Evolutionary conservation across 345 rosid genomes (phyloP), one percentile per base, ranked within the genome.

Genomic region (Excoecaria agallocha): DNA sequence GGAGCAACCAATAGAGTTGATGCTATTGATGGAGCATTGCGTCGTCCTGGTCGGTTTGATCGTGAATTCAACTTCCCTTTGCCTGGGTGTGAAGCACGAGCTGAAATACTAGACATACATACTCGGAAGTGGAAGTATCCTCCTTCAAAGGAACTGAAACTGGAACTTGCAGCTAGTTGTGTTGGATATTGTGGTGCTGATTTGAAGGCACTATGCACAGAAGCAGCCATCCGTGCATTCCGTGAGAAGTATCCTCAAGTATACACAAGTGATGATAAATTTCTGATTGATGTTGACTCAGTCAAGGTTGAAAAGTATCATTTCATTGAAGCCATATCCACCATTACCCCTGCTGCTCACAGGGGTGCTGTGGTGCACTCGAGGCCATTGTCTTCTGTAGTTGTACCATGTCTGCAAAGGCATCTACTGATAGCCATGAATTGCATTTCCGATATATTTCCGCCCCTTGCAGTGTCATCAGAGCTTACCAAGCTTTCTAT

Each of bases 111-210:
- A 76, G 90, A 93, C 80, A 95, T 95, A 63, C 99, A 95, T 84
- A 90, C 99, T 81, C 98, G 98, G 46, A 95, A 91, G 81, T 95
- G 99, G 99, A 93, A 85, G 81, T 85, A 85, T 70, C 99, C 99
- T 80, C 99, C 98, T 70, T 82, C 90, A 57, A 85, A 69, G 72
- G 99, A 95, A 79, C 87, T 91, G 55, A 93, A 88, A 83, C 82
- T 74, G 74, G 99, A 93, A 80, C 92, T 95, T 59, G 99, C 99
- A 50, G 96, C 98, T 82, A 91, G 88, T 81, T 95, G 99, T 86
- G 97, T 95, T 19, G 99, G 98, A 74, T 95, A 93, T 79, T 95
- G 99, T 84, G 99, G 99, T 84, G 99, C 99, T 76, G 99, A 95
- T 88, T 82, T 95, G 57, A 95, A 93, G 82, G 98, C 99, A 51